phyloP scores from a whole-genome alignment of 345 rosid genomes.

The Heritiera fomes region DNA sequence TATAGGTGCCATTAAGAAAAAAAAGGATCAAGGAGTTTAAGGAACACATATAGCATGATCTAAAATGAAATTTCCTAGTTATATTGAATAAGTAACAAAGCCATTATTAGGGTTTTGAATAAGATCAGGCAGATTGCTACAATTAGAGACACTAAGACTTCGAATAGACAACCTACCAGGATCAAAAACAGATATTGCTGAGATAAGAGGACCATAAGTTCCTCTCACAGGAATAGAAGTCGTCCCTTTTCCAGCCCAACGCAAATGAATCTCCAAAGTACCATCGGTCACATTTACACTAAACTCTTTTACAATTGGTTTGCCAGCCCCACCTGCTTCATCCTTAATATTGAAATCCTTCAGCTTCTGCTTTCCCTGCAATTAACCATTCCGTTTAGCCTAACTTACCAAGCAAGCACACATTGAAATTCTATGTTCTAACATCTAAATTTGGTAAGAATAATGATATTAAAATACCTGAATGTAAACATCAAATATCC shows the following conservation, averaged over 20 bases:
- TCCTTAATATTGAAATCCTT: slow-evolving; percentile 53
- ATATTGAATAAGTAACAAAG: too few relatives aligned
- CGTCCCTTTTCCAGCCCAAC: slow-evolving; percentile 76
- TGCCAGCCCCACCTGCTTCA: slow-evolving; percentile 53
- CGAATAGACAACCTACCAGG: slow-evolving; percentile 33
- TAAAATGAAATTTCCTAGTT: too few relatives aligned
- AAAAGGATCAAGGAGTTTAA: too few relatives aligned
- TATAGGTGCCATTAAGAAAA: too few relatives aligned
- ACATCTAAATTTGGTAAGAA: background rate
- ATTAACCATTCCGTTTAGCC: background rate
- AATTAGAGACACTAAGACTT: background rate
- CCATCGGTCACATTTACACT: slow-evolving; percentile 25
- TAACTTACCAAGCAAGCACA: background rate
- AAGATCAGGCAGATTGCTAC: background rate
- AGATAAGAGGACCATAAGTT: slow-evolving; percentile 62
- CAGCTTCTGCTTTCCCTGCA: slow-evolving; percentile 43
- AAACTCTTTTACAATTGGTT: slow-evolving; percentile 28
- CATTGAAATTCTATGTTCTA: background rate
- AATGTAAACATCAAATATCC: slow-evolving; percentile 40
- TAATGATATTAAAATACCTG: slow-evolving; percentile 41
- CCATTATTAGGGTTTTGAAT: background rate
- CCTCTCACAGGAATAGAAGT: slow-evolving; percentile 48
- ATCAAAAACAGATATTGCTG: slow-evolving; percentile 42
- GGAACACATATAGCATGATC: too few relatives aligned
- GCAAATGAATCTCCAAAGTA: slow-evolving; percentile 53